Evolutionary conservation across 2,329 filamentous ascomycete species (phyloP).

Genomic region (Pyricularia sp.): DNA sequence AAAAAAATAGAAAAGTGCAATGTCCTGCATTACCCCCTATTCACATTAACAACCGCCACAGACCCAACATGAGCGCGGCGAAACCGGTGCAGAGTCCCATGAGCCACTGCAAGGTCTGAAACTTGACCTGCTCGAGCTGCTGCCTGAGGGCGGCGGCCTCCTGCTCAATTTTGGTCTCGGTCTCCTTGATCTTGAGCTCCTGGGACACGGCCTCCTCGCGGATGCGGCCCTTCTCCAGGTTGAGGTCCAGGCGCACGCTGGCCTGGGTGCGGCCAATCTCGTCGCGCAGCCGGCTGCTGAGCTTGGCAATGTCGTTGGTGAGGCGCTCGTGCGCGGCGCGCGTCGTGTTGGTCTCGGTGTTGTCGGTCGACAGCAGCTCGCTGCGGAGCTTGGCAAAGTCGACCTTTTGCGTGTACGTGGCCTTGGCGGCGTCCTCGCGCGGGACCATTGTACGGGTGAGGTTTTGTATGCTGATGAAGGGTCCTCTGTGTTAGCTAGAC

Average conservation of each 20-base stretch:
- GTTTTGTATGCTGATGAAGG: conserved; percentile 65
- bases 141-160: conserved; percentile 86
- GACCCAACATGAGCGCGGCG: conserved; percentile 57
- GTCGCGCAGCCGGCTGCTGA: conserved; percentile 81
- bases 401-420: conserved; percentile 79
- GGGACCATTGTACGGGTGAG: conserved; percentile 96
- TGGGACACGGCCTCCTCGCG: conserved; percentile 93
- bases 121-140: conserved; percentile 94
- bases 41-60: conserved; percentile 61
- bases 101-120: conserved; percentile 94
- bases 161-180: conserved; percentile 96
- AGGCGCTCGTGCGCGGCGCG: conserved; percentile 84
- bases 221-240: conserved; percentile 93
- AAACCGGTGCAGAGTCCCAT: conserved; percentile 74
- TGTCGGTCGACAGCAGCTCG: conserved; percentile 85
- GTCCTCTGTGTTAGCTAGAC: conserved; percentile 4
- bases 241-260: conserved; percentile 83
- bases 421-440: conserved; percentile 81
- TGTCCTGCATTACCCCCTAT: neutral
- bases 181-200: conserved; percentile 98
- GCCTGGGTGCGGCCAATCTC: conserved; percentile 93
- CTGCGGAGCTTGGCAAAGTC: conserved; percentile 96
- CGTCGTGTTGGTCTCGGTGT: conserved; percentile 81
- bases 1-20: neutral
- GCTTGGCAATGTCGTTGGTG: conserved; percentile 88